A percentile compares a stretch with the other conserved stretches of the same genome.
phyloP scores from a whole-genome alignment of 2,329 filamentous ascomycete genomes.

The Aphanoascus verrucosus region DNA sequence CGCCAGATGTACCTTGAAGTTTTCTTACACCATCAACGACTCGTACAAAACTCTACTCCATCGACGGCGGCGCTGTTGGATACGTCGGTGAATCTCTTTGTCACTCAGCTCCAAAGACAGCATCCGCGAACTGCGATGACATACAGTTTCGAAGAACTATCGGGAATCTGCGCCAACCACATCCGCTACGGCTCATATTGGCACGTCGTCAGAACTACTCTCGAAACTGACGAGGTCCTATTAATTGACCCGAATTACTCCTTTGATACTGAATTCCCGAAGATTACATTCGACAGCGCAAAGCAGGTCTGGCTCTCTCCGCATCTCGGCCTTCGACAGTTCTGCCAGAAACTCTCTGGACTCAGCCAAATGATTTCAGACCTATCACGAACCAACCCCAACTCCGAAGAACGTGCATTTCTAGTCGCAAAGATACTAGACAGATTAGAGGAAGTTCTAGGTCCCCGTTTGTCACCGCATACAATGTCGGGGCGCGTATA shows the following conservation, averaged over 20 bases:
- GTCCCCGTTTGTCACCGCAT: constrained; percentile 8
- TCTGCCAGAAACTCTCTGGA: constrained; percentile 18
- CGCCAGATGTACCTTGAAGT: constrained; percentile 18
- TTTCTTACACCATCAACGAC: constrained; percentile 15
- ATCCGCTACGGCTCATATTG: constrained; percentile 17
- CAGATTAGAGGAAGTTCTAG: constrained; percentile 17
- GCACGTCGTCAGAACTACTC: constrained; percentile 14
- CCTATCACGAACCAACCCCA: constrained; percentile 13
- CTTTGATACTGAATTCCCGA: constrained; percentile 16
- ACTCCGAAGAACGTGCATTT: constrained; percentile 15
- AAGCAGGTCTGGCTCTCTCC: constrained; percentile 15
- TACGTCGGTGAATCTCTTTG: constrained; percentile 13
- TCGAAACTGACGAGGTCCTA: constrained; percentile 17
- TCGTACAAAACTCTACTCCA: constrained; percentile 14
- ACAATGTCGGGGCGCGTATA: background rate
- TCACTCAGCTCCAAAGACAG: constrained; percentile 14
- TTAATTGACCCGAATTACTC: constrained; percentile 17
- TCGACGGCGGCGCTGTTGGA: constrained; percentile 9
- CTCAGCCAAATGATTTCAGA: constrained; percentile 17
- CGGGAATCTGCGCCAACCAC: constrained; percentile 14
- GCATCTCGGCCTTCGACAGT: constrained; percentile 16
- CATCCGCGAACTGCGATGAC: constrained; percentile 13
- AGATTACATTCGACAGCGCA: constrained; percentile 17
- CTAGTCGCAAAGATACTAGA: constrained; percentile 17
- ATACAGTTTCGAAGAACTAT: constrained; percentile 16